phyloP scores from a whole-genome alignment of 2,329 filamentous ascomycete species.

The Lecanosticta acicola region DNA sequence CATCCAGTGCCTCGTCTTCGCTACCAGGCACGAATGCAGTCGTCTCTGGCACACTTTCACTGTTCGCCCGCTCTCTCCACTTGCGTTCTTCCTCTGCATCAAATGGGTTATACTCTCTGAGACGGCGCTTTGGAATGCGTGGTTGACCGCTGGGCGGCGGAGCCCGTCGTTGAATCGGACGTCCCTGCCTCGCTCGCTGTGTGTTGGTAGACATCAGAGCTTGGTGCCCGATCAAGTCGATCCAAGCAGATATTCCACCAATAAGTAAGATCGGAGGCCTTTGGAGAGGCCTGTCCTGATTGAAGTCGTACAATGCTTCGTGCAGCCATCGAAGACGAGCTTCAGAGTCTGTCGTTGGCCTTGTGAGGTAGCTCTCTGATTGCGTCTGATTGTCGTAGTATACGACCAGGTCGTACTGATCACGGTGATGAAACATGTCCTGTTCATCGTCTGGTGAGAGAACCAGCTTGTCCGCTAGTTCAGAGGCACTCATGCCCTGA shows the following conservation, averaged over 20 bases:
- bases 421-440: constrained; percentile 62
- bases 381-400: constrained; percentile 74
- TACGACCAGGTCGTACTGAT: constrained; percentile 79
- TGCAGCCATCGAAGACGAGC: constrained; percentile 64
- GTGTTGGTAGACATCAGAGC: constrained; percentile 57
- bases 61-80: constrained; percentile 72
- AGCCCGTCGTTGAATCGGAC: constrained; percentile 49
- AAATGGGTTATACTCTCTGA: constrained; percentile 62
- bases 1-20: constrained; percentile 44
- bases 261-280: constrained; percentile 69
- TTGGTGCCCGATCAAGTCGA: constrained; percentile 68
- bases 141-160: constrained; percentile 43
- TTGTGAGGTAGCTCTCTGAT: constrained; percentile 53
- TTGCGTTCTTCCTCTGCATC: constrained; percentile 73
- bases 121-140: constrained; percentile 51
- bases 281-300: constrained; percentile 68
- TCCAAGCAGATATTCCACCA: constrained; percentile 83
- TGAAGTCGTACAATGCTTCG: constrained; percentile 77
- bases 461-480: constrained; percentile 62
- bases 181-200: constrained; percentile 43
- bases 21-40: constrained; percentile 32
- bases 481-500: constrained; percentile 59
- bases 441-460: constrained; percentile 71
- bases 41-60: constrained; percentile 51
- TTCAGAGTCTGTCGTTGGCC: constrained; percentile 38